Evolutionary conservation across 176 grass and related monocot genomes (phyloP).

Genomic region (Ensete ventricosum): DNA sequence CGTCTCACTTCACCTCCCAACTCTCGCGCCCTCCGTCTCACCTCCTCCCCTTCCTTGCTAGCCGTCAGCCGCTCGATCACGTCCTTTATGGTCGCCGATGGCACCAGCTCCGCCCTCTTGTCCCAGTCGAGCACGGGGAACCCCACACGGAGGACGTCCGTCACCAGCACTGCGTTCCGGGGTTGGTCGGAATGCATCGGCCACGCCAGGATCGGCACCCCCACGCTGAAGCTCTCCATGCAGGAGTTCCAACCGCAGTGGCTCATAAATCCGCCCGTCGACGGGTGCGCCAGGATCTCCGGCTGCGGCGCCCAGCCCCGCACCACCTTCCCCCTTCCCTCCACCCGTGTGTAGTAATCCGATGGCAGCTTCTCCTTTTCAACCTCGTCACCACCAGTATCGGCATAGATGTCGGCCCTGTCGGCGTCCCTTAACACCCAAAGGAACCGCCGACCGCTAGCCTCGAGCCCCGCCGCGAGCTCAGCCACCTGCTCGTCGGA

Average conservation of each 20-base stretch:
- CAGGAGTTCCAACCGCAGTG: conserved; percentile 84
- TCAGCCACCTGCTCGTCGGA: conserved; percentile 27
- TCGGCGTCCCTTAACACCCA: conserved; percentile 63
- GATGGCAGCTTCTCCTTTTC: conserved; percentile 4
- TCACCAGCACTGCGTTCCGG: conserved; percentile 23
- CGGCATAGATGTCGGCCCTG: conserved; percentile 11
- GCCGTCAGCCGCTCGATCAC: conserved; percentile 31
- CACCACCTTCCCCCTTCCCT: conserved; percentile 35
- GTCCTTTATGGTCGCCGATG: conserved; percentile 18
- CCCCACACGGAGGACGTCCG: neutral
- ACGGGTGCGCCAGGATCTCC: conserved; percentile 45
- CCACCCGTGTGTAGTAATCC: conserved; percentile 6
- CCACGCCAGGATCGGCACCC: conserved; percentile 55
- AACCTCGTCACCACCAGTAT: neutral
- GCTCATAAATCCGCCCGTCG: conserved; percentile 64
- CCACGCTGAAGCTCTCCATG: conserved; percentile 58
- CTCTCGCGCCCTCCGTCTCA: conserved; percentile 19
- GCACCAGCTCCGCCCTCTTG: conserved; percentile 1
- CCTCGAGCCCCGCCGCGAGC: conserved; percentile 34
- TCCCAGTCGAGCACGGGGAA: conserved; percentile 29
- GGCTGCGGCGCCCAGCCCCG: conserved; percentile 74
- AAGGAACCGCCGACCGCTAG: conserved; percentile 42
- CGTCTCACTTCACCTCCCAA: conserved; percentile 24
- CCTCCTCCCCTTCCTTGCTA: conserved; percentile 19
- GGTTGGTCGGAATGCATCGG: conserved; percentile 77